Evolutionary conservation across 1,139 yeast genomes (phyloP).

Genomic region (Debaryomyces fabryi): DNA sequence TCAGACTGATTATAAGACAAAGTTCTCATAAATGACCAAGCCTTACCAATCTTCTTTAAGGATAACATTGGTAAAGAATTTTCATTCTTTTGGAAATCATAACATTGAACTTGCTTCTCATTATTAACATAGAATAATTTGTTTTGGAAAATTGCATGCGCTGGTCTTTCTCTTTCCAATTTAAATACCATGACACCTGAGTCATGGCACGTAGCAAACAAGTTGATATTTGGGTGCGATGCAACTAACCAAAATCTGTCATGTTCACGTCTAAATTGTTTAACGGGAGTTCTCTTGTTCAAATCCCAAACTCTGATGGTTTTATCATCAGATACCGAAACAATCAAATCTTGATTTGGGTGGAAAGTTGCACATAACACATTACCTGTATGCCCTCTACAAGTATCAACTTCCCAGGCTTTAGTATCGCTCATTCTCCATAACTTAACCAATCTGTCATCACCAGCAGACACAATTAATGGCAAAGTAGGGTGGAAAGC

Average conservation of each 20-base stretch:
- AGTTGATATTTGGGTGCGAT: conserved; percentile 84
- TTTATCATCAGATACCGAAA: conserved; percentile 95
- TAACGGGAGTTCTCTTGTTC: conserved; percentile 89
- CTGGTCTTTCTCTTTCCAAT: conserved; percentile 96
- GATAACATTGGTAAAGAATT: conserved; percentile 80
- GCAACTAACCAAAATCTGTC: conserved; percentile 95
- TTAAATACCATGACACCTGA: conserved; percentile 98
- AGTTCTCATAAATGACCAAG: conserved; percentile 85
- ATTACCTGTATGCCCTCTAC: conserved; percentile 95
- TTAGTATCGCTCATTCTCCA: conserved; percentile 99
- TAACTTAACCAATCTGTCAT: conserved; percentile 89
- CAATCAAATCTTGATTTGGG: conserved; percentile 88
- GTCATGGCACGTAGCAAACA: conserved; percentile 97
- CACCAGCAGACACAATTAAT: conserved; percentile 93
- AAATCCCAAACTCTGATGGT: conserved; percentile 98
- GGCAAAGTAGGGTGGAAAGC: conserved; percentile 97
- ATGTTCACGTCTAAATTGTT: conserved; percentile 90
- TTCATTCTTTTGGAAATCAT: conserved; percentile 63
- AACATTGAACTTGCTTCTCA: conserved; percentile 84
- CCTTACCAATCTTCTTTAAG: conserved; percentile 78
- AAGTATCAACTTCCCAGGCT: conserved; percentile 99
- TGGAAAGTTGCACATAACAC: conserved; percentile 90
- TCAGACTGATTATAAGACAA: conserved; percentile 93
- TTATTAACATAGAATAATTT: conserved; percentile 75
- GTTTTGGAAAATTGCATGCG: conserved; percentile 71